Conservation (phyloP, 257 asterid genomes). For the Hygrophila difformis region DNA sequence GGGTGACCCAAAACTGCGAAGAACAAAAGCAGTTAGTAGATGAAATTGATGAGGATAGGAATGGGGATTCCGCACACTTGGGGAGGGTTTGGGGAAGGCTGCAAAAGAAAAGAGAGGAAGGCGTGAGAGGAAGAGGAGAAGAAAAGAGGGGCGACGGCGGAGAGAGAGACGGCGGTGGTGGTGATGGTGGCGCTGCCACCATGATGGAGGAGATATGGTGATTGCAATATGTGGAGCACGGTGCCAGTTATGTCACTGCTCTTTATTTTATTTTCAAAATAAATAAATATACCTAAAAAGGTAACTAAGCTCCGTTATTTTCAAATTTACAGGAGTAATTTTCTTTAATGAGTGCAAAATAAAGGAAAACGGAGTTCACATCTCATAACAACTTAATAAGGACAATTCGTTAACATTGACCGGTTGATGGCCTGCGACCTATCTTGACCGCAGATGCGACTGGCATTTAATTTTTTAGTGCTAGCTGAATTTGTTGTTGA, state of each 20-base stretch:
- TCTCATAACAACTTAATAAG: too few relatives aligned
- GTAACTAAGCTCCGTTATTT: too few relatives aligned
- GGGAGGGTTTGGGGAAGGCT: slow-evolving; percentile 19
- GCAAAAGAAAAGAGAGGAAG: slow-evolving; percentile 22
- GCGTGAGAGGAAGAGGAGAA: slow-evolving; percentile 10
- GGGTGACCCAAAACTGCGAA: slow-evolving; percentile 21
- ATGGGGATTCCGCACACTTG: slow-evolving; percentile 27
- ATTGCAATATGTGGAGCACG: slow-evolving; percentile 33
- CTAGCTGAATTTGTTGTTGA: too few relatives aligned
- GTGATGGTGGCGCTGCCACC: slow-evolving; percentile 28
- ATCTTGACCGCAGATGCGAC: too few relatives aligned
- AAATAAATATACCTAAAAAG: too few relatives aligned
- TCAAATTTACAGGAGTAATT: too few relatives aligned
- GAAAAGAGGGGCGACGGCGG: slow-evolving; percentile 23
- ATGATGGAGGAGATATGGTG: slow-evolving; percentile 25
- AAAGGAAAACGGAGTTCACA: too few relatives aligned
- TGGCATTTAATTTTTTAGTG: too few relatives aligned
- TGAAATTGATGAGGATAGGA: slow-evolving; percentile 14
- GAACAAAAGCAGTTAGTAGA: slow-evolving; percentile 11
- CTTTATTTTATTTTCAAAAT: too few relatives aligned
- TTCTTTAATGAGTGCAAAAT: too few relatives aligned
- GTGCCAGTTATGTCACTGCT: not conserved
- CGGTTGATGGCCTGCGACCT: too few relatives aligned
- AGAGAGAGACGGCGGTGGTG: slow-evolving; percentile 24
- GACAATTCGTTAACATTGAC: too few relatives aligned